Evolutionary conservation across 176 grass and related monocot species (phyloP), one percentile per base, ranked within the genome.

Genomic region (Poa pratensis): DNA sequence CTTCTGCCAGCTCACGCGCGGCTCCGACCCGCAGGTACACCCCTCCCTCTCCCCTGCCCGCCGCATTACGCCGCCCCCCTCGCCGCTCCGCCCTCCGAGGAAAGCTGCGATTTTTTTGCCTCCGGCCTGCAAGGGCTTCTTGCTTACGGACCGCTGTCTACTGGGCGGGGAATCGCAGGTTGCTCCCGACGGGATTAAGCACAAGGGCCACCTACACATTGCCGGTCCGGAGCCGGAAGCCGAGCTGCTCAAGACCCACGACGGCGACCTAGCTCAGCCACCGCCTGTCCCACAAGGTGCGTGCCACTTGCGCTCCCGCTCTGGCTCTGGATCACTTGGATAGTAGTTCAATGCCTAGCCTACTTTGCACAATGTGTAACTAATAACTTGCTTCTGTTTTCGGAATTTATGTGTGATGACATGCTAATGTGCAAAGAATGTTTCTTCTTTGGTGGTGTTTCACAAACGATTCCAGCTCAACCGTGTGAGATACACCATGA

Each of bases 1-100:
- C 60, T 53, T 91, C 89, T 91, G 85, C 85, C 60, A 84, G 13
- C 60, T 87, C 80, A 62, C 39, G 75, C 69, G 76, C 71, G 6
- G 61, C 28, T 4, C 81, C 42, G 42, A 70, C 22, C 81, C 85
- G 32, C 76, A 91, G 89, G 89, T 91, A 61, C 23, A 3, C 2
- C 27, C 67, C 6, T 23, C 69, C 35, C 43, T n/a, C 48, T 3
- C 23, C 5, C 11, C 55, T 26, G 13, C 10, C 51, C 53, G 37
- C 83, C 39, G 80, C 89, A 87, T 90, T 90, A 83, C 45, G 27
- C 9, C 66, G 0, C 27, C 26, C 20, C 2, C 35, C 8, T 49
- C 27, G 43, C 6, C 10, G 26, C 64, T 39, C 5, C 55, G 14
- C 28, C 63, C 16, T 16, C 8, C 1, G 23, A 27, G 67, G 1